Evolutionary conservation across 129 eudicot genomes (phyloP).

Genomic region (Deinandra increscens): DNA sequence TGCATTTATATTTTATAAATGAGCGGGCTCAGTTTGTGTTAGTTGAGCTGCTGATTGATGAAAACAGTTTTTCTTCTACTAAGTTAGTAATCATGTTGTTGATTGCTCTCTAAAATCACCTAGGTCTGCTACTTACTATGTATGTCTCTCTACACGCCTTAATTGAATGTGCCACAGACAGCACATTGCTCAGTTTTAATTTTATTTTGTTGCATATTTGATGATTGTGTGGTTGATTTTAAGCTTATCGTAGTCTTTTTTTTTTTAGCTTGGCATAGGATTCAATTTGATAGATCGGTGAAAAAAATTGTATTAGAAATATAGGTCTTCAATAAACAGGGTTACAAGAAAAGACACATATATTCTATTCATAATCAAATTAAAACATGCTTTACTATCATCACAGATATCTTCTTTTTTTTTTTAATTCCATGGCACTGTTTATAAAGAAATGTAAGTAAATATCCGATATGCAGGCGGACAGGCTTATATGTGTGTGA

Average conservation of each 20-base stretch:
- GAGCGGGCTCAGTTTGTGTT: background rate
- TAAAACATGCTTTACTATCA: background rate
- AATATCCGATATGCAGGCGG: background rate
- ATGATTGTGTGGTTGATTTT: background rate
- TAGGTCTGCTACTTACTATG: background rate
- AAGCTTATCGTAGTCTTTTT: background rate
- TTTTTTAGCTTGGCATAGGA: background rate
- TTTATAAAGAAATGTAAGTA: background rate
- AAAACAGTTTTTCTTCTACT: background rate
- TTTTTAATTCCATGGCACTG: background rate
- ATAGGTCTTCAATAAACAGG: background rate
- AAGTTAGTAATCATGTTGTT: slow-evolving; percentile 2
- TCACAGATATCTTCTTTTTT: background rate
- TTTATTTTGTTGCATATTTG: background rate
- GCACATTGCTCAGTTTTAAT: background rate
- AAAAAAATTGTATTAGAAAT: background rate
- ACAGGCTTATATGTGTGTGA: background rate
- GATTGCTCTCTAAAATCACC: background rate
- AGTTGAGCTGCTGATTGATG: slow-evolving; percentile 5
- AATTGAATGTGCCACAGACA: background rate
- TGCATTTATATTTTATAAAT: background rate
- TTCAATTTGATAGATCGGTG: background rate
- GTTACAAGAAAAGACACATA: background rate
- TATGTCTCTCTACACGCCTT: background rate
- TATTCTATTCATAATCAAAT: background rate